Evolutionary conservation across 129 eudicot species (phyloP), one percentile per base, ranked within the genome.

Genomic region (Sambucus nigra): DNA sequence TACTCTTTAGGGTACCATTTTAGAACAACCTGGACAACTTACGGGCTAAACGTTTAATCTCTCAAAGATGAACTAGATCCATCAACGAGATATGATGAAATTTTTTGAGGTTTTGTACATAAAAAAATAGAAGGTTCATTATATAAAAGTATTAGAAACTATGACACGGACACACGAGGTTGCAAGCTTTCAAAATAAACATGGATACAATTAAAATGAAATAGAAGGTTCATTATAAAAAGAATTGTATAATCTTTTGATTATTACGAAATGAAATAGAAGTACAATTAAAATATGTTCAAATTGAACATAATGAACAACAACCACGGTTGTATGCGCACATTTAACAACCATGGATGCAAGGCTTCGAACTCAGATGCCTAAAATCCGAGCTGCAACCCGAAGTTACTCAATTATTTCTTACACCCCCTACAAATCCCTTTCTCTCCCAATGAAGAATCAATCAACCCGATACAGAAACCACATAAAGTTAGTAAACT

Each of bases 361-460:
- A 47, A 47, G 24, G 25, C 8, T 52, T 51, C 16, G 14, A 47
- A 47, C 3, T 35, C 18, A 59, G 31, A 1, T 2, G 39, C 31
- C 18, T 33, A 57, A 55, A 19, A 32, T 51, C 71, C 59, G 33
- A 31, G 66, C 59, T 65, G 87, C 87, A 75, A 75, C 86, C 52
- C 59, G 42, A 69, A 72, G 79, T 80, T 80, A 82, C 82, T 63
- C 10, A 65, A 35, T 61, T 47, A 47, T 57, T 38, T 35, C 49
- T 58, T 48, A 61, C 57, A 51, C 57, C 49, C 65, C 47, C 19
- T 38, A 1, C 22, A 12, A 13, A 42, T 7, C 16, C 14, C 46
- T 42, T 15, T 55, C 42, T 27, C 42, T 25, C 54, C 45, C 39
- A 63, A 39, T 45, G 24, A 1, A 21, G 53, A 60, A 29, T 28